Base-by-base conservation (phyloP, 495 filamentous ascomycete genomes). In the Monascus purpureus region DNA sequence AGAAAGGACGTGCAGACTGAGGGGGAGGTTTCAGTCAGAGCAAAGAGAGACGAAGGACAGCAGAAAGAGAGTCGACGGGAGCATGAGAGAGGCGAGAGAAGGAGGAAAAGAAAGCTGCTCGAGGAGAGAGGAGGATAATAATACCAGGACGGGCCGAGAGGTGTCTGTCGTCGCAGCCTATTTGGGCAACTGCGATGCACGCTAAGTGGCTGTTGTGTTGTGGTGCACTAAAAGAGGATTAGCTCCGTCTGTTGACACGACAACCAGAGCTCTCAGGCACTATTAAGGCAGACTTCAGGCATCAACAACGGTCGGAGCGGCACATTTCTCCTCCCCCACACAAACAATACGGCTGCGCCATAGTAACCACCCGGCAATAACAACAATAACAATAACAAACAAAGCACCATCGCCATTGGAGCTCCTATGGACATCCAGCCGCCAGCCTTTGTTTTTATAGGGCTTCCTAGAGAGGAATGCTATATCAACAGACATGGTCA, bases 121-220 rank as follows among this genome's bases (percentile, higher is more conserved):
- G 38, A 35, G 25, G 42, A 42, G 41, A 25, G 38, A 36, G 36
- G 44, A 33, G 43, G 41, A 42, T 38, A 33, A 48, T 43, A 43
- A 16, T 30, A 40, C 42, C 40, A 35, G 36, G 36, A 36, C n/a
- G n/a, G n/a, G n/a, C n/a, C n/a, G n/a, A n/a, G n/a, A n/a, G n/a
- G n/a, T n/a, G n/a, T n/a, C 33, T 35, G 43, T 25, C 20, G 28
- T 31, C n/a, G n/a, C n/a, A n/a, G n/a, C n/a, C n/a, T 34, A 53
- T 57, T 56, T 45, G 47, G 52, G 48, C 43, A 57, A 43, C 45
- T 50, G 50, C 49, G 52, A 55, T 53, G 53, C 53, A 54, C 50
- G 41, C 42, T 52, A 35, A 47, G 29, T 44, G 36, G 30, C 50
- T 59, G 58, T 59, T 59, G 49, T 61, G 58, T 58, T 63, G 43